A percentile compares a stretch with the other conserved stretches of the same genome.
Conservation (phyloP, 148 eudicot species). For the Rhododendron mucronatum region DNA sequence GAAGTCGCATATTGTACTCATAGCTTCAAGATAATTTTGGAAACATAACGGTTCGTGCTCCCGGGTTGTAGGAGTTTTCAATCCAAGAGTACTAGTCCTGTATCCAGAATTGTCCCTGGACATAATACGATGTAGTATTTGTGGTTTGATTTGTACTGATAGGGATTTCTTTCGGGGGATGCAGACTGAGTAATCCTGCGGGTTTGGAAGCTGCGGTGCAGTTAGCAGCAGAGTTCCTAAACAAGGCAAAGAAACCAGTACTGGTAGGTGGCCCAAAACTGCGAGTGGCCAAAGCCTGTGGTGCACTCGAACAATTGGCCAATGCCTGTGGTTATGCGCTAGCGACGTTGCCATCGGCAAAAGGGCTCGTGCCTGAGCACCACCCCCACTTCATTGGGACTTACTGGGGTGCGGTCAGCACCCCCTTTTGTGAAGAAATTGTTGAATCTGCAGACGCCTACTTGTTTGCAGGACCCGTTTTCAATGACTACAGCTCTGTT, state of each 20-base stretch:
- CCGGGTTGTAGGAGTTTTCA: no score
- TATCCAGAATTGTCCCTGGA: background rate
- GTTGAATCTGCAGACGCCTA: slow-evolving; percentile 88
- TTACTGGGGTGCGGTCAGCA: slow-evolving; percentile 84
- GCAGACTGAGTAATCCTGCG: slow-evolving; percentile 54
- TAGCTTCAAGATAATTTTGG: no score
- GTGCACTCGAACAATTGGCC: slow-evolving; percentile 55
- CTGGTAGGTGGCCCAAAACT: slow-evolving; percentile 72
- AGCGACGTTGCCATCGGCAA: slow-evolving; percentile 70
- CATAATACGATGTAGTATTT: background rate
- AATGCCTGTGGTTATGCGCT: slow-evolving; percentile 59
- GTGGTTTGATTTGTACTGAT: background rate
- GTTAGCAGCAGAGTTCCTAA: slow-evolving; percentile 61
- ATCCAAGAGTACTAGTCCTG: no score
- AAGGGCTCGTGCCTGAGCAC: slow-evolving; percentile 74
- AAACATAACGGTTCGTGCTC: no score
- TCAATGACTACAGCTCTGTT: slow-evolving; percentile 84
- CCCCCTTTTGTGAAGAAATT: slow-evolving; percentile 68
- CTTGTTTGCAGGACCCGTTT: slow-evolving; percentile 71
- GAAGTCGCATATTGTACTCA: no score
- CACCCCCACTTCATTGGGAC: slow-evolving; percentile 73
- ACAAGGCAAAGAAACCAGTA: slow-evolving; percentile 82
- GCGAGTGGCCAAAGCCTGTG: slow-evolving; percentile 50
- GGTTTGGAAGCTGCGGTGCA: slow-evolving; percentile 78
- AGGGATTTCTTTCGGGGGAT: background rate